Conservation (phyloP, 73 alveolate genomes). For the Tetrahymena borealis region DNA sequence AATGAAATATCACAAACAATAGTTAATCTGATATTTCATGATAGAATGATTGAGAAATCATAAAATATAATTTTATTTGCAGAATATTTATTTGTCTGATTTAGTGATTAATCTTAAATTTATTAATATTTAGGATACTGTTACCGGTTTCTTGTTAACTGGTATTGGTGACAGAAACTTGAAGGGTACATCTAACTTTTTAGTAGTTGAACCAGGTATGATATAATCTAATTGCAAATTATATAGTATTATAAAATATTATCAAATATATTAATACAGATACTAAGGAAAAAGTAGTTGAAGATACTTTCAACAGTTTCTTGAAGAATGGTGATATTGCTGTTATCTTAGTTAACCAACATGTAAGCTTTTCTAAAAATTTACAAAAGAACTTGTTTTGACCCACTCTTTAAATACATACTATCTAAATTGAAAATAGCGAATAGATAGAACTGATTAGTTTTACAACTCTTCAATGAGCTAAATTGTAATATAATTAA, state of each 20-base stretch:
- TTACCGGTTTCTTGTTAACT: slow-evolving; percentile 90
- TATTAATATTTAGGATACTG: slow-evolving; percentile 59
- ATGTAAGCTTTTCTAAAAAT: slow-evolving; percentile 41
- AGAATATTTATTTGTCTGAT: background rate
- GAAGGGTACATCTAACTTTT: slow-evolving; percentile 75
- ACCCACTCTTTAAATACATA: too few species aligned
- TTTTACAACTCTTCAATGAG: too few species aligned
- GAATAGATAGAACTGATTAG: too few species aligned
- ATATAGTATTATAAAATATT: slow-evolving; percentile 44
- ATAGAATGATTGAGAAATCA: too few species aligned
- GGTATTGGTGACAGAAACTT: slow-evolving; percentile 96
- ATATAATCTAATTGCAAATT: background rate
- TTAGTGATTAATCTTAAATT: background rate
- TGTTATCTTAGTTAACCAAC: slow-evolving; percentile 67
- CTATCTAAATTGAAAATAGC: too few species aligned
- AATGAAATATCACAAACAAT: too few species aligned
- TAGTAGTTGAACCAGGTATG: slow-evolving; percentile 58
- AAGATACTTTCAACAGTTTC: slow-evolving; percentile 73
- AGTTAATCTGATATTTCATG: too few species aligned
- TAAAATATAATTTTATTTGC: too few species aligned
- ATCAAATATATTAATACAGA: slow-evolving; percentile 40
- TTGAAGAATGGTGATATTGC: slow-evolving; percentile 91
- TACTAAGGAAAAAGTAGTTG: slow-evolving; percentile 61
- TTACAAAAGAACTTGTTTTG: too few species aligned
- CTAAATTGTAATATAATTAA: too few species aligned